Conservation (phyloP, 306 rosid genomes). For the Cicer judaicum region DNA sequence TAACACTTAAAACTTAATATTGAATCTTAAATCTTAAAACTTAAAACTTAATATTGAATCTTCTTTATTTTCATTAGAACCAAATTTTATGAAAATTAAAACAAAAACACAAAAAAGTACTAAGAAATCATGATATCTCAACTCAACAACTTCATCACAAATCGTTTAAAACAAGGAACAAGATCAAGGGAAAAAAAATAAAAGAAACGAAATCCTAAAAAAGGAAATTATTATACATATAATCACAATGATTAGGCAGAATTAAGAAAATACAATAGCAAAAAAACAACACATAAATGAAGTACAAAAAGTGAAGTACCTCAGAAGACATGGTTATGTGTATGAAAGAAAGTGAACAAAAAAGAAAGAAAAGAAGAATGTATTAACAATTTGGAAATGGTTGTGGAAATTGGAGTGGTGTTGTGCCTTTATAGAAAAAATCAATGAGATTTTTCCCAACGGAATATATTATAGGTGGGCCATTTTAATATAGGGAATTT, state of each 20-base stretch:
- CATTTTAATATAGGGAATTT: neutral
- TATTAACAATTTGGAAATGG: neutral
- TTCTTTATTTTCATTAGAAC: neutral
- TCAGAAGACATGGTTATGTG: constrained; percentile 18
- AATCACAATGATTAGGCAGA: neutral
- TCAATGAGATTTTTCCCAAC: neutral
- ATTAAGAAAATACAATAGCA: neutral
- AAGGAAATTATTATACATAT: neutral
- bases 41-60: neutral
- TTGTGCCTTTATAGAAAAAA: neutral
- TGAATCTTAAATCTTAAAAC: neutral
- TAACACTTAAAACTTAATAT: too few relatives aligned
- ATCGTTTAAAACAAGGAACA: neutral
- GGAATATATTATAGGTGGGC: too few relatives aligned
- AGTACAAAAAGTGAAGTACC: neutral
- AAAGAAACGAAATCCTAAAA: neutral
- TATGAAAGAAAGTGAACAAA: neutral
- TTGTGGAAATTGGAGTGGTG: neutral
- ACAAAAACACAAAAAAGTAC: neutral
- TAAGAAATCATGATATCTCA: neutral
- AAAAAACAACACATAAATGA: neutral
- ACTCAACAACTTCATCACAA: neutral
- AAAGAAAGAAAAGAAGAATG: neutral
- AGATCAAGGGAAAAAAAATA: neutral
- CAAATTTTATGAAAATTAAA: neutral